These are phyloP conservation scores for Sanghuangporus sanghuang DNA, from an alignment of 1,284 basidiomycete genomes.

Conservation along the genomic window DNA sequence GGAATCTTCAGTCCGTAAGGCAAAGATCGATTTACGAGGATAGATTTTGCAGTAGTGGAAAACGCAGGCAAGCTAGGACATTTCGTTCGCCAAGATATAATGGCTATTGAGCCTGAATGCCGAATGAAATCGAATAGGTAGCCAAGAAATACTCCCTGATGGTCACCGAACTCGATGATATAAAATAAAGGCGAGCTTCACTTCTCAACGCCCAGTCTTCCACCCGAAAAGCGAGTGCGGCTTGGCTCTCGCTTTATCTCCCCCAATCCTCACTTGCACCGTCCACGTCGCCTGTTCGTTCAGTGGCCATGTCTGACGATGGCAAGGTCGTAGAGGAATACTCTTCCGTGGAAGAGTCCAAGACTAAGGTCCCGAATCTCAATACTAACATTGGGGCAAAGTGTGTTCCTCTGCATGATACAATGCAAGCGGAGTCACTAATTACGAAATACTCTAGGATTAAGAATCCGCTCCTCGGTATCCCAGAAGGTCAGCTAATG, in stretches of 20 bases:
- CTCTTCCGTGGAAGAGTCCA: neutral
- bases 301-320: neutral
- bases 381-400: neutral
- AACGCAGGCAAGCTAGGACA: neutral
- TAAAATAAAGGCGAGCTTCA: neutral
- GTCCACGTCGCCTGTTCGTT: neutral
- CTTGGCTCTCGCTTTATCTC: neutral
- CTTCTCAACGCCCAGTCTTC: neutral
- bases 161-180: neutral
- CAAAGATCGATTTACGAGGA: neutral
- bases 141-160: neutral
- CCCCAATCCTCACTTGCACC: neutral
- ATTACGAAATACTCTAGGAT: constrained; percentile 30
- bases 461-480: constrained; percentile 52
- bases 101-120: neutral
- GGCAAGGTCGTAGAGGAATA: neutral
- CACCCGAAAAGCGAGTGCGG: neutral
- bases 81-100: neutral
- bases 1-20: neutral
- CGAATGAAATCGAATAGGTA: neutral
- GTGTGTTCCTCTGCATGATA: neutral
- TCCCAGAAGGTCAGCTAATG: constrained; percentile 51
- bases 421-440: neutral
- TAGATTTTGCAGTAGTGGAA: neutral
- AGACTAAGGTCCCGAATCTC: neutral